Percentiles rank a stretch among this genome's conserved stretches.
Evolutionary conservation across 192 early-diverging fungal species (phyloP).

Genomic region (Gigaspora rosea): DNA sequence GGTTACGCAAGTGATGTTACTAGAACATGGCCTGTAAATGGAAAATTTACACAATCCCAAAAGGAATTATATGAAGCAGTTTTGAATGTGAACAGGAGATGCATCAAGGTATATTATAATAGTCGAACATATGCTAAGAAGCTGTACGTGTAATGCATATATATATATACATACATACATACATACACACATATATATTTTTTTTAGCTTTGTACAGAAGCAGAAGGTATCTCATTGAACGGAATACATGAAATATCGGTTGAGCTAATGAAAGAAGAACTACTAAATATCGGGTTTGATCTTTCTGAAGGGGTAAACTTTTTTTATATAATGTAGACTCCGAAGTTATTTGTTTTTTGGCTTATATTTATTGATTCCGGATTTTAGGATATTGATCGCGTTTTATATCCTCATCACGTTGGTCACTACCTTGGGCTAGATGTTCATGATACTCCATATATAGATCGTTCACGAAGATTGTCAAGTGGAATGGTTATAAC

Average conservation of each 20-base stretch:
- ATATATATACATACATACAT: too few relatives aligned
- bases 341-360: neutral
- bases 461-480: constrained; percentile 71
- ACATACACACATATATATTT: too few relatives aligned
- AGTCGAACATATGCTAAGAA: too few relatives aligned
- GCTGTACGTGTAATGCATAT: too few relatives aligned
- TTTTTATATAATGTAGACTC: neutral
- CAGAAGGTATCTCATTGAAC: constrained; percentile 67
- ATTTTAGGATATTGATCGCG: constrained; percentile 70
- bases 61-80: constrained; percentile 83
- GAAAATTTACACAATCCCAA: constrained; percentile 80
- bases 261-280: constrained; percentile 67
- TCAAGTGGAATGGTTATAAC: constrained; percentile 88
- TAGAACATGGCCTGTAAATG: constrained; percentile 90
- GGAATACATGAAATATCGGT: constrained; percentile 80
- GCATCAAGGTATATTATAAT: constrained; percentile 66
- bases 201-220: constrained; percentile 55
- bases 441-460: constrained; percentile 85
- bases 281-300: constrained; percentile 68
- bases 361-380: neutral
- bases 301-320: constrained; percentile 54
- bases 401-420: constrained; percentile 92
- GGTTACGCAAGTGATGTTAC: constrained; percentile 93
- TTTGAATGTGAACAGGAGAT: constrained; percentile 80
- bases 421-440: constrained; percentile 94